Evolutionary conservation across 768 basidiomycete species (phyloP), one percentile per base, ranked within the genome.

Genomic region (Auricularia cornea): DNA sequence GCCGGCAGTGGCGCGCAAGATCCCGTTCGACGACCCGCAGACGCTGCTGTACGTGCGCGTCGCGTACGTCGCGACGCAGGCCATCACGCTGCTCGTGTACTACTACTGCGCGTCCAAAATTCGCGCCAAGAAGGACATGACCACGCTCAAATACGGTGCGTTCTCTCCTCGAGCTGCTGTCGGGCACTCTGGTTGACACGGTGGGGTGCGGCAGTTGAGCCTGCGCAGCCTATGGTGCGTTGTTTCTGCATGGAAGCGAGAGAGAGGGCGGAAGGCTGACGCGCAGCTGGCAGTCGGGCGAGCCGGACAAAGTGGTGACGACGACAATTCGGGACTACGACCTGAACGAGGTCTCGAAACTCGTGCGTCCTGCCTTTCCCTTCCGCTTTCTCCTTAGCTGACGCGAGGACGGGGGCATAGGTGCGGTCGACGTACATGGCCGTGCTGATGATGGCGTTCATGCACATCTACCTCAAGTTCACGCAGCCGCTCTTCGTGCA

Each of bases 401-500:
- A 23, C 23, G 38, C 30, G 30, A 8, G 23, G 1, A 12, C 14
- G 30, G 10, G 31, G 28, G 32, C 59, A 31, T 62, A 88, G 86
- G 80, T 90, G 64, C 85, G 85, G 44, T 77, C 80, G n/a, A 83
- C 79, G 8, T 90, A 82, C 75, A 83, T 85, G 75, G 88, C 89
- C 66, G 74, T 93, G 70, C 88, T 86, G 59, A 92, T 93, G 88
- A 94, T 95, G 90, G 81, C 71, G 64, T 88, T 94, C 81, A 86
- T 98, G 80, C 96, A 99, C 78, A 65, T 89, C 60, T 98, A 98
- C 83, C 80, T 98, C 78, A 86, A 90, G 73, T 98, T 91, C 83
- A 95, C 94, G 6, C 95, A 96, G 72, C 96, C 96, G 6, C 84
- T 98, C 67, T 96, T 98, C 78, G 89, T 98, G 67, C 96, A 98